phyloP scores from a whole-genome alignment of 1,284 basidiomycete genomes.

The Inonotus hispidus region DNA sequence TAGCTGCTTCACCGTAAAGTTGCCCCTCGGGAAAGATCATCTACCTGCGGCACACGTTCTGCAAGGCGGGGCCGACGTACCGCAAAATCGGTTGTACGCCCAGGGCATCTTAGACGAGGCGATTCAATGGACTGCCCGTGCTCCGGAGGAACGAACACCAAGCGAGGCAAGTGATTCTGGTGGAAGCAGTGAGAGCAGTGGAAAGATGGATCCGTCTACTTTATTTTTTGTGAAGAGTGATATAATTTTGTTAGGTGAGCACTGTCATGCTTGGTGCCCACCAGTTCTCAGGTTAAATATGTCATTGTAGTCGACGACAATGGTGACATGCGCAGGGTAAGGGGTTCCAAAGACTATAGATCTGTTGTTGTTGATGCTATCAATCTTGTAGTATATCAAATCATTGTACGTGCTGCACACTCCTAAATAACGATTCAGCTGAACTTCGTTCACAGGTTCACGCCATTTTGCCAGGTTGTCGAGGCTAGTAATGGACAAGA shows the following conservation, averaged over 20 bases:
- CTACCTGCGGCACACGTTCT: constrained; percentile 26
- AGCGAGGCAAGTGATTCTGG: constrained; percentile 23
- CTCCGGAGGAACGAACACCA: constrained; percentile 18
- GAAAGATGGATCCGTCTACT: constrained; percentile 19
- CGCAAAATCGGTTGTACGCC: constrained; percentile 22
- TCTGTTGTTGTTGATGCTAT: not conserved
- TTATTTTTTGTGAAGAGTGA: constrained; percentile 25
- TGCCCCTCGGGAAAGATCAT: constrained; percentile 27
- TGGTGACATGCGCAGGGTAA: constrained; percentile 25
- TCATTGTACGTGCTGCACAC: constrained; percentile 17
- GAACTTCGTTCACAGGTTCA: constrained; percentile 3
- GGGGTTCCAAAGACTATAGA: not conserved
- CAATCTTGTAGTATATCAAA: constrained; percentile 18
- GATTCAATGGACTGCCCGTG: constrained; percentile 22
- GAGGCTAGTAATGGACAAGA: constrained; percentile 34
- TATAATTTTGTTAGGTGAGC: constrained; percentile 24
- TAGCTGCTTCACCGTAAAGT: constrained; percentile 25
- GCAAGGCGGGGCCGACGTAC: constrained; percentile 16
- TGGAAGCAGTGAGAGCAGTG: constrained; percentile 18
- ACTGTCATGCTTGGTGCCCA: not conserved
- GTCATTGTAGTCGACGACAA: constrained; percentile 25
- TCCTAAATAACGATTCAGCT: not conserved
- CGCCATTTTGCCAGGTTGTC: constrained; percentile 33
- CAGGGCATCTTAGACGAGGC: constrained; percentile 28
- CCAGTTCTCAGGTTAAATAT: not conserved